A percentile compares a stretch with the other conserved stretches of the same genome.
These are phyloP conservation scores for Tritrichomonas foetus DNA, from an alignment of 208 protist species.

Conservation along the genomic window DNA sequence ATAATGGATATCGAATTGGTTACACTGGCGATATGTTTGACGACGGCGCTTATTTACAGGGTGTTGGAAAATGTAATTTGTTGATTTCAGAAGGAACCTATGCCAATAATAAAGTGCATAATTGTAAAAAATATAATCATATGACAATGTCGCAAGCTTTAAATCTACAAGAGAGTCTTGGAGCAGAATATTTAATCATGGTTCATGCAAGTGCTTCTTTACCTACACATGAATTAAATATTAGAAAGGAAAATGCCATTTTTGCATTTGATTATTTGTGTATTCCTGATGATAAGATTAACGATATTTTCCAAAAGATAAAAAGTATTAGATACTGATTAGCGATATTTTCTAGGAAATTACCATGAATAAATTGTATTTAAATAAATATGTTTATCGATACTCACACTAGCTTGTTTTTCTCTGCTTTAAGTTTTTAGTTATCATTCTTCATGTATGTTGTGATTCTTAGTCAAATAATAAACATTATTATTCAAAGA, in stretches of 20 bases:
- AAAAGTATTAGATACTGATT: too few species aligned
- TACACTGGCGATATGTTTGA: neutral
- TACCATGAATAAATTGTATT: too few species aligned
- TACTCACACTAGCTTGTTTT: too few species aligned
- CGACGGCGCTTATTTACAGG: neutral
- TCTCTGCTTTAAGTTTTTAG: too few species aligned
- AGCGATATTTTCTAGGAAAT: too few species aligned
- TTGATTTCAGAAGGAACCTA: neutral
- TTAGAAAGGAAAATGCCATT: neutral
- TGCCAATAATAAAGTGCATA: neutral
- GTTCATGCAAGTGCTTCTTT: neutral
- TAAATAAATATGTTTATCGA: too few species aligned
- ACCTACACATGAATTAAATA: neutral
- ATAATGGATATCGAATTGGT: neutral
- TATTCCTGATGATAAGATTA: too few species aligned
- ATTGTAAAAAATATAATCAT: neutral
- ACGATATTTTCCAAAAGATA: too few species aligned
- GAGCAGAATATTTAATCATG: neutral
- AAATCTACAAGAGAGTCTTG: neutral
- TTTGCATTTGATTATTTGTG: neutral
- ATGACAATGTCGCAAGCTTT: neutral
- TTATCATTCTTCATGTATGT: too few species aligned
- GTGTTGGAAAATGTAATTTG: neutral
- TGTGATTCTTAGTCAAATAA: too few species aligned
- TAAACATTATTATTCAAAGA: too few species aligned